Conservation (phyloP, 192 early-diverging fungal genomes). For the Neocallimastix lanati region DNA sequence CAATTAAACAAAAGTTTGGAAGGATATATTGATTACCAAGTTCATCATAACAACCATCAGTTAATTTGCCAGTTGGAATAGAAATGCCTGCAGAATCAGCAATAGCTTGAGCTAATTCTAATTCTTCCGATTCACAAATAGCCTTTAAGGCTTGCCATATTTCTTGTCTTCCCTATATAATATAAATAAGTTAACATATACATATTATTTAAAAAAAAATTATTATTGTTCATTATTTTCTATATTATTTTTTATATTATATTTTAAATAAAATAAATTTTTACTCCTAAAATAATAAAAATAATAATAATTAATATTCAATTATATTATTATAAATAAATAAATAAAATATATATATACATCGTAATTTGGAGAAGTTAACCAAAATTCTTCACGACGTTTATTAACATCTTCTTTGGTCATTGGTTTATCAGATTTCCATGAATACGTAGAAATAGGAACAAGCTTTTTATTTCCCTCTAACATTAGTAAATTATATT, state of each 20-base stretch:
- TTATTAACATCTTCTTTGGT: neutral
- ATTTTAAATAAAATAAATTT: no score
- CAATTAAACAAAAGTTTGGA: conserved; percentile 42
- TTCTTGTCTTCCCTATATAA: conserved; percentile 34
- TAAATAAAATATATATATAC: neutral
- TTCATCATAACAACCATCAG: conserved; percentile 66
- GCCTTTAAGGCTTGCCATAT: conserved; percentile 58
- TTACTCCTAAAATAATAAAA: no score
- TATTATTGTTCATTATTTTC: no score
- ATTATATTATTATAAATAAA: no score
- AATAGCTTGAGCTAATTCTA: conserved; percentile 35
- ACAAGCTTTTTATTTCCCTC: neutral
- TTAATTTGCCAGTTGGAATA: conserved; percentile 46
- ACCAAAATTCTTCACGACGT: neutral
- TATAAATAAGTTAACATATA: no score
- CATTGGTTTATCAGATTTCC: neutral
- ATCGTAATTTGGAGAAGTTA: neutral
- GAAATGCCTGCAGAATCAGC: conserved; percentile 45
- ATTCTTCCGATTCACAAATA: conserved; percentile 27
- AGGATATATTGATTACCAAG: conserved; percentile 49
- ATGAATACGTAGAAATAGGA: neutral
- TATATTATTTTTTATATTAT: no score
- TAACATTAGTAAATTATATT: no score
- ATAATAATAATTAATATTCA: no score
- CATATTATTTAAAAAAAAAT: no score